phyloP scores from a whole-genome alignment of 1,139 yeast genomes.

The Yamadazyma membranifaciens region DNA sequence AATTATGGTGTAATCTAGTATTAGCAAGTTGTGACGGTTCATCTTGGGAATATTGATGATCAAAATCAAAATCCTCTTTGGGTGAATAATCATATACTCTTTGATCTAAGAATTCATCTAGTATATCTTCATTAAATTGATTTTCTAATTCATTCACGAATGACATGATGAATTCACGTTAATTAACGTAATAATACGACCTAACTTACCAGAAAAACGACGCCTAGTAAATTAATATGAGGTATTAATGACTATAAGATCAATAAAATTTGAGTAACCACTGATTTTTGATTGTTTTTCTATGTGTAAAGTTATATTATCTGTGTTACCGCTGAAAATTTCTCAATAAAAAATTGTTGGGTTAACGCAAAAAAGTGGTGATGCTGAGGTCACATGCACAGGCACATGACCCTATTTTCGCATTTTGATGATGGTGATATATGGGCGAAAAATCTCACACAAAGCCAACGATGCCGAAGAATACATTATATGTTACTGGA shows the following conservation, averaged over 20 bases:
- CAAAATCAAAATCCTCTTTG: conserved; percentile 13
- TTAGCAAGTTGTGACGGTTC: background rate
- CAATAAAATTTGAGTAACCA: too few relatives aligned
- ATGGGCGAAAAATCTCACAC: background rate
- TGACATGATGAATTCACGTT: background rate
- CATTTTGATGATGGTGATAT: too few relatives aligned
- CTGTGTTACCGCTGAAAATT: conserved; percentile 3
- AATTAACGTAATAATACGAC: background rate
- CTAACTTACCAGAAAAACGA: background rate
- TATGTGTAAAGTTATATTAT: background rate
- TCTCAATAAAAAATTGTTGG: conserved; percentile 7
- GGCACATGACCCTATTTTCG: too few relatives aligned
- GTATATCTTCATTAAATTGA: conserved; percentile 34
- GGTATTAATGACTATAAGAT: too few relatives aligned
- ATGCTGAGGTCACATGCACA: background rate
- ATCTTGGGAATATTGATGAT: conserved; percentile 2
- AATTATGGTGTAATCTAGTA: background rate
- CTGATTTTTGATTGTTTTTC: background rate
- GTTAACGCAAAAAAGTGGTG: background rate
- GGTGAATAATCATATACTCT: conserved; percentile 43
- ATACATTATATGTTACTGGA: conserved; percentile 63
- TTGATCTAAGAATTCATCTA: conserved; percentile 59
- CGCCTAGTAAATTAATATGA: too few relatives aligned
- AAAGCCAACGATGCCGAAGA: conserved; percentile 43
- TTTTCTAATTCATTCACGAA: conserved; percentile 5